These are phyloP conservation scores for Saccharomyces hybrid DNA, from an alignment of 1,139 yeast genomes.

Conservation along the genomic window DNA sequence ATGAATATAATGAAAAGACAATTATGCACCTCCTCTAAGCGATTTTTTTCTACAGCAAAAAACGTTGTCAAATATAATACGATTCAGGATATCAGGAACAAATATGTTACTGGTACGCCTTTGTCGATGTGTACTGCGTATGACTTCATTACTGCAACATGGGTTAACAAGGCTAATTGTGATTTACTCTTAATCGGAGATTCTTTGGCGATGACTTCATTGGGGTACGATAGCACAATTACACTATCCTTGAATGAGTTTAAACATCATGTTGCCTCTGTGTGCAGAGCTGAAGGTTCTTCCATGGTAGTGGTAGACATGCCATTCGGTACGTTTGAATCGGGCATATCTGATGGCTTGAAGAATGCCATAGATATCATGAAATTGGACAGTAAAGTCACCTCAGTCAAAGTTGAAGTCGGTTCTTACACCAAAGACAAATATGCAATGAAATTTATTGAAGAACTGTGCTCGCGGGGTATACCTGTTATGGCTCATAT, in stretches of 20 bases:
- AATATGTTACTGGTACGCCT: conserved; percentile 17
- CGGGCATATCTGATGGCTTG: conserved; percentile 56
- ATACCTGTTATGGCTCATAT: conserved; percentile 90
- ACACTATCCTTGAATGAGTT: conserved; percentile 67
- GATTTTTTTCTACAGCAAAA: background rate
- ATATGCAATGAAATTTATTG: conserved; percentile 22
- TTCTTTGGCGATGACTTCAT: conserved; percentile 84
- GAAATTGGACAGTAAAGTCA: conserved; percentile 55
- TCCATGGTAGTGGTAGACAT: conserved; percentile 79
- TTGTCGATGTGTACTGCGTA: conserved; percentile 80
- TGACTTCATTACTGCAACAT: conserved; percentile 68
- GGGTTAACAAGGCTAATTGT: conserved; percentile 61
- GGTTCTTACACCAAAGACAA: conserved; percentile 48
- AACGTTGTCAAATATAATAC: conserved; percentile 10
- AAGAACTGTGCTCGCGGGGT: conserved; percentile 42
- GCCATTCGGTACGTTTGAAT: conserved; percentile 83
- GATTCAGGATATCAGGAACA: conserved; percentile 19
- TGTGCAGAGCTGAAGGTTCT: conserved; percentile 56
- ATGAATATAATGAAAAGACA: background rate
- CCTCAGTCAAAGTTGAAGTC: conserved; percentile 85
- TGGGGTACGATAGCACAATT: conserved; percentile 75
- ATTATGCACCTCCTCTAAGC: background rate
- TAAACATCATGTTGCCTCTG: conserved; percentile 68
- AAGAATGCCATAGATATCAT: conserved; percentile 56
- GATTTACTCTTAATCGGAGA: conserved; percentile 84